phyloP scores from a whole-genome alignment of 371 early-diverging fungal species.

The Umbelopsis sp. region DNA sequence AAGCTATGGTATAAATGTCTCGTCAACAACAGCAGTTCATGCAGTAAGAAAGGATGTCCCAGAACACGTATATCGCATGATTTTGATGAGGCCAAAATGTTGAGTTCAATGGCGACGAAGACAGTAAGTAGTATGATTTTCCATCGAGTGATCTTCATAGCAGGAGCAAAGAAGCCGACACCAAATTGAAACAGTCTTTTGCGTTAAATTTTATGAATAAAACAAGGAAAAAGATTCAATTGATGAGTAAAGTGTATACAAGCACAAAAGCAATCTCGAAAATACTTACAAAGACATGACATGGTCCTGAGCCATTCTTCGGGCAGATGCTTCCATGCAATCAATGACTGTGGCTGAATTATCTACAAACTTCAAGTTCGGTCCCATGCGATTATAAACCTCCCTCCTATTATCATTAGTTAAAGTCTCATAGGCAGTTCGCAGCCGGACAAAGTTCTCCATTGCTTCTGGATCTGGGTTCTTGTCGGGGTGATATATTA shows the following conservation, averaged over 20 bases:
- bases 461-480: constrained; percentile 40
- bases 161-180: background rate
- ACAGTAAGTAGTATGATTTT: background rate
- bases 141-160: background rate
- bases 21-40: background rate
- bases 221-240: background rate
- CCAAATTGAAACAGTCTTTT: constrained; percentile 13
- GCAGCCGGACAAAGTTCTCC: background rate
- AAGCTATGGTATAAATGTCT: background rate
- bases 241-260: background rate
- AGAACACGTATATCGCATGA: constrained; percentile 9
- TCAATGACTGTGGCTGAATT: background rate
- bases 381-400: constrained; percentile 1
- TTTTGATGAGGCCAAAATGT: background rate
- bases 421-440: background rate
- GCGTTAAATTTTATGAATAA: no score
- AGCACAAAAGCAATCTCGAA: background rate
- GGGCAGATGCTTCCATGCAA: background rate
- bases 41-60: background rate
- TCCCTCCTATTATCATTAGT: constrained; percentile 1
- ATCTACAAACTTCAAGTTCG: background rate
- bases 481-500: constrained; percentile 83
- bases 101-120: background rate
- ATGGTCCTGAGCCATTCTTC: background rate
- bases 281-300: constrained; percentile 13